Evolutionary conservation across 192 early-diverging fungal species (phyloP).

Genomic region (Mortierella antarctica): DNA sequence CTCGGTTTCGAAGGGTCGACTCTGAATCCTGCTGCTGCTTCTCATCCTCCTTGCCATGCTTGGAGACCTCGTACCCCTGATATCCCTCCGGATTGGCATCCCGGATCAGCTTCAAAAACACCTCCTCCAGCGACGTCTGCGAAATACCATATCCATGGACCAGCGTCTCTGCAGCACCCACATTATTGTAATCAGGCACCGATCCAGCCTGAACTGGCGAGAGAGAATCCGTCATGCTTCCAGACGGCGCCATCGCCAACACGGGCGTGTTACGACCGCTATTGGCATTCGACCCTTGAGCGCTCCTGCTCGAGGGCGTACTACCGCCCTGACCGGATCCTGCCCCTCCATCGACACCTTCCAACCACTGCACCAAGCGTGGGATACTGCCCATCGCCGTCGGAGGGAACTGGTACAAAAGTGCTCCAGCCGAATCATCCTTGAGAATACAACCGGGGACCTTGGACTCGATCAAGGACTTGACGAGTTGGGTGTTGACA

Average conservation of each 20-base stretch:
- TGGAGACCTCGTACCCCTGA: conserved; percentile 48
- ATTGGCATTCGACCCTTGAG: conserved; percentile 30
- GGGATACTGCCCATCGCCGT: conserved; percentile 58
- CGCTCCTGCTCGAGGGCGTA: conserved; percentile 6
- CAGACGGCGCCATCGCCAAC: background rate
- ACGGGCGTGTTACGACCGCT: conserved; percentile 34
- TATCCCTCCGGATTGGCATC: conserved; percentile 59
- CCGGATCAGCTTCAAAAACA: conserved; percentile 69
- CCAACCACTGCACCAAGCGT: conserved; percentile 67
- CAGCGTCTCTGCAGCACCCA: background rate
- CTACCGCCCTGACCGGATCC: background rate
- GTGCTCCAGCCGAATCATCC: conserved; percentile 76
- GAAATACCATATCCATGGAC: conserved; percentile 68
- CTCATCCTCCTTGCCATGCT: conserved; percentile 16
- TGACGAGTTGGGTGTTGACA: conserved; percentile 57
- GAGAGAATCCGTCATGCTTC: background rate
- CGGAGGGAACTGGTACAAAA: conserved; percentile 74
- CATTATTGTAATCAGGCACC: background rate
- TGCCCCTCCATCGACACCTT: conserved; percentile 50
- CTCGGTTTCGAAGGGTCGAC: conserved; percentile 32
- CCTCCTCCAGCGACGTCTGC: conserved; percentile 76
- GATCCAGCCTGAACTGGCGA: background rate
- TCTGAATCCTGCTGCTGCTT: conserved; percentile 7
- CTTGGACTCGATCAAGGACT: conserved; percentile 54
- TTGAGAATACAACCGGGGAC: conserved; percentile 68